Evolutionary conservation across 2,329 filamentous ascomycete species (phyloP).

Genomic region (Arthroderma sp.): DNA sequence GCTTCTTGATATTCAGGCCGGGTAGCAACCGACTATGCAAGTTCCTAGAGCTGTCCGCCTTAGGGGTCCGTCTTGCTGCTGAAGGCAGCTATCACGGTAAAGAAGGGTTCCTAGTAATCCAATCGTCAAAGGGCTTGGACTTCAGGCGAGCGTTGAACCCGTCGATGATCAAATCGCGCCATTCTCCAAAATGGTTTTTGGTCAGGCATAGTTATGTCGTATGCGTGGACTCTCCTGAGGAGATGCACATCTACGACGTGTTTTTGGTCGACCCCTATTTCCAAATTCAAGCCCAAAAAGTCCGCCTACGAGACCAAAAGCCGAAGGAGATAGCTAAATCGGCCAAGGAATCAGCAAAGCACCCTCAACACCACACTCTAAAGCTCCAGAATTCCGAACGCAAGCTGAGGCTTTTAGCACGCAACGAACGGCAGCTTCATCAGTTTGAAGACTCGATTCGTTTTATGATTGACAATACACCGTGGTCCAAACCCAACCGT

Average conservation of each 20-base stretch:
- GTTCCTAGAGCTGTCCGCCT: slow-evolving; percentile 84
- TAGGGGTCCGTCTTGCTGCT: slow-evolving; percentile 83
- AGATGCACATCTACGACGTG: slow-evolving; percentile 97
- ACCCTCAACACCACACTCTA: slow-evolving; percentile 66
- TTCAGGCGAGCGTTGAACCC: slow-evolving; percentile 71
- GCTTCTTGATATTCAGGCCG: slow-evolving; percentile 90
- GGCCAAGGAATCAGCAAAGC: slow-evolving; percentile 48
- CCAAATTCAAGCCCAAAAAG: slow-evolving; percentile 59
- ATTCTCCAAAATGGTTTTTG: slow-evolving; percentile 92
- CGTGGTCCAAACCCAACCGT: slow-evolving; percentile 71
- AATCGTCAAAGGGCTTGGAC: slow-evolving; percentile 78
- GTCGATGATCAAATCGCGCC: slow-evolving; percentile 62
- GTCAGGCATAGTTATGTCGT: slow-evolving; percentile 97
- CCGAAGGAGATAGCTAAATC: slow-evolving; percentile 51
- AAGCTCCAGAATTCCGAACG: slow-evolving; percentile 85
- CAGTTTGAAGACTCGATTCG: slow-evolving; percentile 91
- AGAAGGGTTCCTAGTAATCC: slow-evolving; percentile 85
- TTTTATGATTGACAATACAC: slow-evolving; percentile 69
- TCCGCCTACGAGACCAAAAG: slow-evolving; percentile 37
- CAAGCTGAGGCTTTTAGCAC: slow-evolving; percentile 78
- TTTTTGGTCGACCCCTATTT: slow-evolving; percentile 92
- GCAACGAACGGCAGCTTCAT: slow-evolving; percentile 74
- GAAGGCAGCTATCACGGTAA: slow-evolving; percentile 97
- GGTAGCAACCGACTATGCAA: slow-evolving; percentile 94
- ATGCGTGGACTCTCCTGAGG: slow-evolving; percentile 95